Conservation (phyloP, 148 eudicot genomes). For the Drosera capensis region DNA sequence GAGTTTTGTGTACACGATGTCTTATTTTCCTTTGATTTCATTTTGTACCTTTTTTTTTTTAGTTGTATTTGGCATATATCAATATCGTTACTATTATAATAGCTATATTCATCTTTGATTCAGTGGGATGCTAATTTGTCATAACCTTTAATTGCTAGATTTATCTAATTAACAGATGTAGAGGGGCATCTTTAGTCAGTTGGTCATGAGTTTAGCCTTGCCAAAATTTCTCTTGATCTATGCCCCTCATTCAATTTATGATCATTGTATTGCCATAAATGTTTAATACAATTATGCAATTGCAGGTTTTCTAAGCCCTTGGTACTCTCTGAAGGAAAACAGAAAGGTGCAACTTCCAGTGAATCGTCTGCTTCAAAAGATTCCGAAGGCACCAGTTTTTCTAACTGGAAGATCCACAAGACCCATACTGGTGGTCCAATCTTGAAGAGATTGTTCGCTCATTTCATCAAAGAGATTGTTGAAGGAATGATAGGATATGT, state of each 20-base stretch:
- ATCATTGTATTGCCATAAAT: neutral
- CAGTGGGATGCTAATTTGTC: no score
- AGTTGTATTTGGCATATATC: no score
- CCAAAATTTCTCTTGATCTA: no score
- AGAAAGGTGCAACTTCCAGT: conserved; percentile 10
- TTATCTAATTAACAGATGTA: no score
- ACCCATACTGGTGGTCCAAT: conserved; percentile 38
- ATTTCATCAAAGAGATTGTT: conserved; percentile 74
- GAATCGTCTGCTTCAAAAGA: conserved; percentile 7
- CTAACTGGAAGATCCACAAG: conserved; percentile 47
- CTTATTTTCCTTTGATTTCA: conserved; percentile 1
- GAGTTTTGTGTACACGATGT: conserved; percentile 17
- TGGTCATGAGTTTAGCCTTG: no score
- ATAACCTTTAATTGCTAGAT: no score
- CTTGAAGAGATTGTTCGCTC: conserved; percentile 54
- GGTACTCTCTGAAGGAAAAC: conserved; percentile 22
- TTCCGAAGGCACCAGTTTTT: conserved; percentile 16
- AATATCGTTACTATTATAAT: no score
- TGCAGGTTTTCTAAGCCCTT: conserved; percentile 82
- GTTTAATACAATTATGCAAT: neutral
- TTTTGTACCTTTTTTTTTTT: neutral
- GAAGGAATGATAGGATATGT: conserved; percentile 96
- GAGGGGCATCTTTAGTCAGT: no score
- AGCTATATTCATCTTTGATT: no score
- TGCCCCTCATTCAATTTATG: no score